phyloP scores from a whole-genome alignment of 306 rosid genomes.

The Rosa lucieae region DNA sequence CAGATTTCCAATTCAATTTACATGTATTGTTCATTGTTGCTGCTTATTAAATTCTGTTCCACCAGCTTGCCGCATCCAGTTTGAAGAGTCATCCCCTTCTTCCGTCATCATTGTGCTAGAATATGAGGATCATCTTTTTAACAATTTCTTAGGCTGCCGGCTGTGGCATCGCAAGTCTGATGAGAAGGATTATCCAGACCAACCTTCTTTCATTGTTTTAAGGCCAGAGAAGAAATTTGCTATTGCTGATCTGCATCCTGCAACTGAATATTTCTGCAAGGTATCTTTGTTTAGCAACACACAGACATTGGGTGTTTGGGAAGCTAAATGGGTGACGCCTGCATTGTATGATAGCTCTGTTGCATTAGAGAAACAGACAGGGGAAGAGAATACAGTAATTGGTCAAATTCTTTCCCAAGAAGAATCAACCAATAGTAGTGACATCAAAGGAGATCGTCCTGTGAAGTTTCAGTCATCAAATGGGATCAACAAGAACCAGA shows the following conservation, averaged over 20 bases:
- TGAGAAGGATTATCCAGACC: slow-evolving; percentile 61
- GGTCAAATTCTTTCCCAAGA: slow-evolving; percentile 41
- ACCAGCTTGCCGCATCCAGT: slow-evolving; percentile 62
- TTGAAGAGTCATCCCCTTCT: slow-evolving; percentile 73
- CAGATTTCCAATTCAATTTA: not conserved
- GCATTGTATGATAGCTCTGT: slow-evolving; percentile 29
- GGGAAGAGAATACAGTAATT: slow-evolving; percentile 25
- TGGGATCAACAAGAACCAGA: slow-evolving; percentile 38
- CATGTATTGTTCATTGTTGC: not conserved
- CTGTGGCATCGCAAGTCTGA: slow-evolving; percentile 68
- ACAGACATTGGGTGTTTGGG: slow-evolving; percentile 66
- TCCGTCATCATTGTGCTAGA: slow-evolving; percentile 66
- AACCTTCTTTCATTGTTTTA: slow-evolving; percentile 75
- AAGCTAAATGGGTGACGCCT: slow-evolving; percentile 80
- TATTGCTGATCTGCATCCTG: slow-evolving; percentile 64
- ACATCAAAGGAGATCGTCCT: slow-evolving; percentile 36
- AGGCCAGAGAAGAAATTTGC: slow-evolving; percentile 77
- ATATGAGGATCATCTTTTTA: slow-evolving; percentile 54
- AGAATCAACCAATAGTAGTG: slow-evolving; percentile 53
- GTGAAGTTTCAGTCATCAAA: slow-evolving; percentile 27
- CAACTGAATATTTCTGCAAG: slow-evolving; percentile 79
- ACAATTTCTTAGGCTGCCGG: slow-evolving; percentile 72
- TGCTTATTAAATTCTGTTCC: slow-evolving; percentile 20
- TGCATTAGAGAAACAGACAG: slow-evolving; percentile 26
- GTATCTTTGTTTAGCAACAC: slow-evolving; percentile 78